Evolutionary conservation across 768 basidiomycete genomes (phyloP), one percentile per base, ranked within the genome.

Genomic region (Leccinum sublutescens): DNA sequence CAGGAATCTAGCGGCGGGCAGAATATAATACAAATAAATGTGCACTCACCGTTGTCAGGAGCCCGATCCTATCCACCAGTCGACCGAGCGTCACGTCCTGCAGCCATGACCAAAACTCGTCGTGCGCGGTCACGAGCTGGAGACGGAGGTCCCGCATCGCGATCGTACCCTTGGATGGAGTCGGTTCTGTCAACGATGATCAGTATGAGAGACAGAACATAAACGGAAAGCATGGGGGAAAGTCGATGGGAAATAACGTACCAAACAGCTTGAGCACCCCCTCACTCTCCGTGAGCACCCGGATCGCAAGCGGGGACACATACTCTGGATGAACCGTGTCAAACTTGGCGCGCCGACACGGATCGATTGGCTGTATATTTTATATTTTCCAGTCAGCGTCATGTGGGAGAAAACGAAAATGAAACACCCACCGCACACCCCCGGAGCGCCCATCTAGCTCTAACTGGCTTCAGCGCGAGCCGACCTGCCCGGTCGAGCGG

Each of bases 221-320:
- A 54, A 40, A 43, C 21, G 25, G 5, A 51, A 33, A 45, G 9
- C 4, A 10, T 43, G 9, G 15, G 36, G 0, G 9, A 10, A 40
- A 0, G 38, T 4, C 9, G 9, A 43, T 43, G 6, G n/a, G 4
- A 43, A 43, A 43, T 4, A 4, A 56, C 65, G 29, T 29, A 72
- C 71, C 71, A 23, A 66, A 72, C 1, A 72, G 57, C 23, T 73
- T 73, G 23, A 72, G 62, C 0, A 67, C 64, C 3, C 71, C 71
- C 40, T 66, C 62, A 1, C 51, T 38, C 47, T 67, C 71, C 7
- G 69, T 63, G 31, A 72, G 71, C 25, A 69, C 67, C 19, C 54
- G n/a, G 2, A 72, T 6, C 34, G 71, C 71, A 1, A 72, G 51
- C 19, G 71, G 67, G 0, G 71, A 73, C 29, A 73, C 50, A 17